Conservation (phyloP, 2,329 filamentous ascomycete genomes). For the Fusarium algeriense region DNA sequence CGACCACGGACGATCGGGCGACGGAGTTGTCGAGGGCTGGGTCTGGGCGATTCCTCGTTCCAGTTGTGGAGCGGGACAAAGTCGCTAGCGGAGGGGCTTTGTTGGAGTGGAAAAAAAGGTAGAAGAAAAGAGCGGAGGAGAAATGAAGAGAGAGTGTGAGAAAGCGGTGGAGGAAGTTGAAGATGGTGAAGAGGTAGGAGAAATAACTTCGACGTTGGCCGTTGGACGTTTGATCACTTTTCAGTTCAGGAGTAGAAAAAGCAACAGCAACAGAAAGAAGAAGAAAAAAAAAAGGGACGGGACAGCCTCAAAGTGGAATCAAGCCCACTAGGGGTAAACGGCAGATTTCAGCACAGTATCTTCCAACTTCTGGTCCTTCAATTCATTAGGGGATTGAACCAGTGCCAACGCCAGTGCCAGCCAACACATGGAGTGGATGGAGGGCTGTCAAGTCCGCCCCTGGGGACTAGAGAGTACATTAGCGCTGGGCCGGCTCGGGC, state of each 20-base stretch:
- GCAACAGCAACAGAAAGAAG: slow-evolving; percentile 7
- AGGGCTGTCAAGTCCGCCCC: slow-evolving; percentile 45
- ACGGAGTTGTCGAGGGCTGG: slow-evolving; percentile 33
- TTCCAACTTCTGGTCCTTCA: slow-evolving; percentile 18
- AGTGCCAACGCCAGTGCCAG: background rate
- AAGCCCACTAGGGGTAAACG: slow-evolving; percentile 23
- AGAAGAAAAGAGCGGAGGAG: slow-evolving; percentile 17
- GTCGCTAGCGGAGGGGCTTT: slow-evolving; percentile 35
- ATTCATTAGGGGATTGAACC: slow-evolving; percentile 23
- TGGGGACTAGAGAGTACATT: slow-evolving; percentile 31
- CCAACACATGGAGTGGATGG: slow-evolving; percentile 17
- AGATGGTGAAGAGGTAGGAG: slow-evolving; percentile 11
- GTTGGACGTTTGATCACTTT: slow-evolving; percentile 29
- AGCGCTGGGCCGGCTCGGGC: slow-evolving; percentile 31
- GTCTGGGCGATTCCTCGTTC: slow-evolving; percentile 39
- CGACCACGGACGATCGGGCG: slow-evolving; percentile 38
- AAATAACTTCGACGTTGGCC: slow-evolving; percentile 18
- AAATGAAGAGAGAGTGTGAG: slow-evolving; percentile 3
- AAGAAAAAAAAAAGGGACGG: slow-evolving; percentile 31
- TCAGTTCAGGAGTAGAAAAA: slow-evolving; percentile 36
- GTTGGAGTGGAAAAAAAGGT: slow-evolving; percentile 22
- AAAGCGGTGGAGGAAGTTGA: slow-evolving; percentile 11
- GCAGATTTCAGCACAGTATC: slow-evolving; percentile 6
- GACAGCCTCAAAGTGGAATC: slow-evolving; percentile 35
- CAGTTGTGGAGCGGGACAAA: slow-evolving; percentile 36